Percentiles rank a stretch among this genome's conserved stretches.
phyloP scores from a whole-genome alignment of 1,139 yeast genomes.

The Magnusiomyces magnusii region DNA sequence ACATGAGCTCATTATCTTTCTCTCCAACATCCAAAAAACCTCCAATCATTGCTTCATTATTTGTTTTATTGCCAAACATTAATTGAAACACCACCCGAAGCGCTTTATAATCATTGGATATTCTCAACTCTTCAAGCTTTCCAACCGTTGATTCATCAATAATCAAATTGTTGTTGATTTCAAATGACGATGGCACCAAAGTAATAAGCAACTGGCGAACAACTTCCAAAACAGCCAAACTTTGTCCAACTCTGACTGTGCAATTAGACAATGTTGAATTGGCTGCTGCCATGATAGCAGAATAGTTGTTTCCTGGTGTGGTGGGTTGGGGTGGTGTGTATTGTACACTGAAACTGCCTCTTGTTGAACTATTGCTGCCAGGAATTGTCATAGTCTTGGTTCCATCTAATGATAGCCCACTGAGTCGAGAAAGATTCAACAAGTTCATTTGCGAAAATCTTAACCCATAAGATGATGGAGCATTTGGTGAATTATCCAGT shows the following conservation, averaged over 20 bases:
- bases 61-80: not conserved
- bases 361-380: slow-evolving; percentile 4
- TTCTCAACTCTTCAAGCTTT: slow-evolving; percentile 33
- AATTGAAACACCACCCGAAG: slow-evolving; percentile 31
- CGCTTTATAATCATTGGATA: slow-evolving; percentile 31
- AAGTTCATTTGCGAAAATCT: slow-evolving; percentile 12
- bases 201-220: slow-evolving; percentile 28
- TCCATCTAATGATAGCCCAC: slow-evolving; percentile 14
- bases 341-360: not conserved
- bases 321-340: not conserved
- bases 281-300: not conserved
- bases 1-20: slow-evolving; percentile 21
- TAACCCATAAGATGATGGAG: not conserved
- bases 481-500: not conserved
- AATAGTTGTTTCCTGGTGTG: not conserved
- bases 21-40: slow-evolving; percentile 22
- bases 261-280: slow-evolving; percentile 11
- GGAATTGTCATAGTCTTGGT: slow-evolving; percentile 13
- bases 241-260: slow-evolving; percentile 19
- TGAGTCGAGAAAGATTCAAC: slow-evolving; percentile 7
- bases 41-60: not conserved
- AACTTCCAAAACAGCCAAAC: slow-evolving; percentile 31
- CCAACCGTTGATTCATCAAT: slow-evolving; percentile 26
- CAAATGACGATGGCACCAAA: slow-evolving; percentile 21
- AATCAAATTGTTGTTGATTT: slow-evolving; percentile 18